Percentiles rank a stretch among this genome's conserved stretches.
Evolutionary conservation across 768 basidiomycete genomes (phyloP).

Genomic region (Amanita pseudoporphyria): DNA sequence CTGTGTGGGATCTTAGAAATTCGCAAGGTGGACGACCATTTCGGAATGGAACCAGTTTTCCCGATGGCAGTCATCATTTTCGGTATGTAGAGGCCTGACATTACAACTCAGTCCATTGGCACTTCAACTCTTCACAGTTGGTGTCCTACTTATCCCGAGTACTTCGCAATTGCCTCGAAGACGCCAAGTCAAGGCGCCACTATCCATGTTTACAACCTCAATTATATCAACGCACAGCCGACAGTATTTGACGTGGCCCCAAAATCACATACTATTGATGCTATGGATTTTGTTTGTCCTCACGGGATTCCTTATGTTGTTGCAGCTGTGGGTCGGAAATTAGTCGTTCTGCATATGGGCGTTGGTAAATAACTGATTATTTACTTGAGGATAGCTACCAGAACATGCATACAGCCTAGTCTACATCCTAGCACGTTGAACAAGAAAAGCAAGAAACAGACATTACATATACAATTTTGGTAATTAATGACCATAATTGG

Average conservation of each 20-base stretch:
- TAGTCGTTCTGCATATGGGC: constrained; percentile 56
- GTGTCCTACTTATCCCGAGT: constrained; percentile 68
- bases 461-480: neutral
- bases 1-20: constrained; percentile 68
- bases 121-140: constrained; percentile 37
- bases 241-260: constrained; percentile 46
- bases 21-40: constrained; percentile 67
- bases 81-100: constrained; percentile 42
- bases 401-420: constrained; percentile 14
- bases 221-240: constrained; percentile 56
- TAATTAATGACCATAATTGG: constrained; percentile 5
- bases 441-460: constrained; percentile 1
- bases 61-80: constrained; percentile 60
- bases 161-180: constrained; percentile 67
- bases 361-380: constrained; percentile 23
- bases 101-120: constrained; percentile 1
- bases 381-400: constrained; percentile 12
- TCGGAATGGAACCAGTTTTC: constrained; percentile 50
- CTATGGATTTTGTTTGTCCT: constrained; percentile 68
- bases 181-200: constrained; percentile 52
- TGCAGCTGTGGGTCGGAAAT: constrained; percentile 50
- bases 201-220: constrained; percentile 60
- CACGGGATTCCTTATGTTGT: constrained; percentile 58
- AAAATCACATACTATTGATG: constrained; percentile 55
- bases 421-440: constrained; percentile 3